phyloP scores from a whole-genome alignment of 1,284 basidiomycete genomes.

The Malassezia brasiliensis region DNA sequence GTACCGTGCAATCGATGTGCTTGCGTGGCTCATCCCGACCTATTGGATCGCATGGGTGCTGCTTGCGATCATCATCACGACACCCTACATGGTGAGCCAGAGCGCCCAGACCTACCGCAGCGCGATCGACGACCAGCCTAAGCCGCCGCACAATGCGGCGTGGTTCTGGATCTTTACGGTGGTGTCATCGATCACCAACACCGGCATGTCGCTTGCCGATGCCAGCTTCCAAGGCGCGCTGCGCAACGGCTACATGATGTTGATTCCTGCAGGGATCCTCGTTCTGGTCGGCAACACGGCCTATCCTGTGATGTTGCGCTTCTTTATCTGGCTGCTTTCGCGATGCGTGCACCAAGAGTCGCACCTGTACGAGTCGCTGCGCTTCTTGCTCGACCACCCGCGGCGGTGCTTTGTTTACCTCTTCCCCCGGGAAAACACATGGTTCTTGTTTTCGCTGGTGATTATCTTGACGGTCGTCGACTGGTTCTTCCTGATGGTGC shows the following conservation, averaged over 20 bases:
- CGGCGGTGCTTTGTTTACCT: conserved; percentile 84
- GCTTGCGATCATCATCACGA: conserved; percentile 29
- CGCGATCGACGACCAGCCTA: conserved; percentile 32
- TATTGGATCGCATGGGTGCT: conserved; percentile 27
- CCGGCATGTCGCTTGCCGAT: conserved; percentile 79
- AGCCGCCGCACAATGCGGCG: conserved; percentile 47
- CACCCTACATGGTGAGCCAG: conserved; percentile 39
- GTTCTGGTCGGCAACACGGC: conserved; percentile 84
- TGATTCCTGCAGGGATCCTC: conserved; percentile 57
- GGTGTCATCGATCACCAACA: conserved; percentile 79
- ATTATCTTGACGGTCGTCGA: conserved; percentile 61
- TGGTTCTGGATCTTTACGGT: conserved; percentile 80
- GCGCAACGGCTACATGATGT: conserved; percentile 79
- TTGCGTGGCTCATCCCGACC: conserved; percentile 52
- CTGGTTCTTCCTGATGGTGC: conserved; percentile 76
- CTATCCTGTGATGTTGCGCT: conserved; percentile 50
- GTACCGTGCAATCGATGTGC: conserved; percentile 71
- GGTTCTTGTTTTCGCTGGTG: conserved; percentile 68
- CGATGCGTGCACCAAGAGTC: conserved; percentile 59
- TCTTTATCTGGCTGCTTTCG: conserved; percentile 59
- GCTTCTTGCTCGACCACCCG: conserved; percentile 89
- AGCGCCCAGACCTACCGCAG: conserved; percentile 31
- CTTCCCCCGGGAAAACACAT: conserved; percentile 82
- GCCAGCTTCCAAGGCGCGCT: conserved; percentile 66
- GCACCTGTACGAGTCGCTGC: conserved; percentile 65